These are phyloP conservation scores for Stenocarpella maydis DNA, from an alignment of 2,329 filamentous ascomycete species.

Conservation along the genomic window DNA sequence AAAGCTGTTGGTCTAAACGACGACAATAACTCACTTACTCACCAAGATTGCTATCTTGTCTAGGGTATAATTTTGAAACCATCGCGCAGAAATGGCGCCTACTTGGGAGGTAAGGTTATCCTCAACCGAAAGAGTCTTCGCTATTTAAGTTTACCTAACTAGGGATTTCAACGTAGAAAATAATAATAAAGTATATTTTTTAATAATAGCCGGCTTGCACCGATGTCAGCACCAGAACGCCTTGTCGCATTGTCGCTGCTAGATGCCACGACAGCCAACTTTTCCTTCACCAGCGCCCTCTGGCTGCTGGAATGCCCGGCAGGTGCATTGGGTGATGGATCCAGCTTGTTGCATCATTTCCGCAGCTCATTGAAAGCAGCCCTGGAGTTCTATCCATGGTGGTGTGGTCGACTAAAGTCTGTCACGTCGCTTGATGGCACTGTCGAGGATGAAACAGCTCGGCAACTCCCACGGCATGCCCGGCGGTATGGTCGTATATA, in stretches of 20 bases:
- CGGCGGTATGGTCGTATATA: not conserved
- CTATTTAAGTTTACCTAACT: no score
- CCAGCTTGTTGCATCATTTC: not conserved
- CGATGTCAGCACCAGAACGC: not conserved
- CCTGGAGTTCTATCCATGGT: not conserved
- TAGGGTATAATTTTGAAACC: not conserved
- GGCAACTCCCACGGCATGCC: not conserved
- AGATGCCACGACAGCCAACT: constrained; percentile 9
- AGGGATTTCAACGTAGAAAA: no score
- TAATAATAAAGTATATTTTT: no score
- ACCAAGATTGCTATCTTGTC: not conserved
- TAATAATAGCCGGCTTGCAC: no score
- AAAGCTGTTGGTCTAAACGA: not conserved
- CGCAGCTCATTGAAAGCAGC: not conserved
- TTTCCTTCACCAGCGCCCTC: constrained; percentile 7
- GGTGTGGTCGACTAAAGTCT: constrained; percentile 1
- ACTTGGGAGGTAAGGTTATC: not conserved
- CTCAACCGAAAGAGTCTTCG: not conserved
- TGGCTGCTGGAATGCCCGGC: constrained; percentile 8
- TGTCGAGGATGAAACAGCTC: not conserved
- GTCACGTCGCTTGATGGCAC: not conserved
- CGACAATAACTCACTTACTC: not conserved
- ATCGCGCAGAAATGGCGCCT: not conserved
- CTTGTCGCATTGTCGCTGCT: not conserved
- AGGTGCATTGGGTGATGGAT: not conserved